Evolutionary conservation across 2,329 filamentous ascomycete genomes (phyloP).

Genomic region (Aspergillus pseudoglaucus): DNA sequence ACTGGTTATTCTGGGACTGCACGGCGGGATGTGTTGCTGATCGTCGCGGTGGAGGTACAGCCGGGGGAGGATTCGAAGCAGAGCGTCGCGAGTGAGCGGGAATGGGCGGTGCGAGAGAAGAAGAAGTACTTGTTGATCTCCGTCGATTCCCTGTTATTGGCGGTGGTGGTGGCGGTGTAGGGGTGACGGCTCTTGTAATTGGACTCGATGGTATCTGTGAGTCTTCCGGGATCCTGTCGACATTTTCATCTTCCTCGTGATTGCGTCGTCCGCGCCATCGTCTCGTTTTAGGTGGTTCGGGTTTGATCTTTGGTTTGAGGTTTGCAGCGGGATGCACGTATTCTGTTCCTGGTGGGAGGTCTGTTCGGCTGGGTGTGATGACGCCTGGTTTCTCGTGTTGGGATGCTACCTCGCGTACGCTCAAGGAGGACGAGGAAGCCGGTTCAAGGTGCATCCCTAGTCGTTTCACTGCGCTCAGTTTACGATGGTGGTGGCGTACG

Average conservation of each 20-base stretch:
- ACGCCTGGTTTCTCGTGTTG: conserved; percentile 78
- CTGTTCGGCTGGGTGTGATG: conserved; percentile 64
- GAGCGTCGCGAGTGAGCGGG: conserved; percentile 22
- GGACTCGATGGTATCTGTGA: conserved; percentile 11
- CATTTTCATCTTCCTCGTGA: conserved; percentile 27
- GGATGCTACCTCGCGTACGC: conserved; percentile 69
- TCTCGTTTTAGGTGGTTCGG: conserved; percentile 37
- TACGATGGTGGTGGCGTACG: conserved; percentile 11
- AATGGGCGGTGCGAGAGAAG: conserved; percentile 17
- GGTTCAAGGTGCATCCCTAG: conserved; percentile 66
- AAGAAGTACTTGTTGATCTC: conserved; percentile 18
- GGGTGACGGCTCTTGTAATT: conserved; percentile 5
- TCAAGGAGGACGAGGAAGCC: conserved; percentile 65
- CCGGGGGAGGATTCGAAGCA: conserved; percentile 32
- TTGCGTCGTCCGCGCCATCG: conserved; percentile 36
- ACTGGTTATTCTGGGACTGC: conserved; percentile 10
- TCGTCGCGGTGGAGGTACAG: conserved; percentile 36
- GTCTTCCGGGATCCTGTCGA: conserved; percentile 23
- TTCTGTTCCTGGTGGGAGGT: conserved; percentile 16
- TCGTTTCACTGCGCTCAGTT: conserved; percentile 19
- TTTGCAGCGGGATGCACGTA: conserved; percentile 8
- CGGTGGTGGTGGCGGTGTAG: conserved; percentile 1
- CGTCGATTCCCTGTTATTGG: conserved; percentile 10
- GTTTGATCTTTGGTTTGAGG: conserved; percentile 27
- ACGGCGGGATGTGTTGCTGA: conserved; percentile 22